Conservation (phyloP, 2,329 filamentous ascomycete species). For the Fusarium protoensiforme region DNA sequence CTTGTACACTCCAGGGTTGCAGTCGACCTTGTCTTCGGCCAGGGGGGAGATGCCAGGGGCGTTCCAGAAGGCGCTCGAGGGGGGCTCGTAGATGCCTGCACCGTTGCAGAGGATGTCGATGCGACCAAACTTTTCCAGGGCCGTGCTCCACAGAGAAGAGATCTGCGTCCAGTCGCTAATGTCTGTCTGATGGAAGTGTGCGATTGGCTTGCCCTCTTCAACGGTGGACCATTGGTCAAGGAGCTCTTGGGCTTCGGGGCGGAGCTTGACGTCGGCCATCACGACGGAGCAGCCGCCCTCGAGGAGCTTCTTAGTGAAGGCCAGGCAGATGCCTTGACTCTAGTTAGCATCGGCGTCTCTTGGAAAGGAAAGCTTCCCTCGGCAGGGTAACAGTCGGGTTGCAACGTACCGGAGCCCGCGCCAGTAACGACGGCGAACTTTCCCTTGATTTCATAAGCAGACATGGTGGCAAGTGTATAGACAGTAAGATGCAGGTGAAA, state of each 20-base stretch:
- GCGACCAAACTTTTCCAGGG: constrained; percentile 60
- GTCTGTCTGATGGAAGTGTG: constrained; percentile 40
- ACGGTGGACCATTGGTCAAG: background rate
- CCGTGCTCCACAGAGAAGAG: constrained; percentile 38
- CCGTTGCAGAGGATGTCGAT: constrained; percentile 72
- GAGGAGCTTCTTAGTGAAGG: constrained; percentile 1
- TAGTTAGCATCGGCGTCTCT: background rate
- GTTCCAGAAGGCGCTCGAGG: constrained; percentile 42
- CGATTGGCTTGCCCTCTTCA: background rate
- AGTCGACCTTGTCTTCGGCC: constrained; percentile 33
- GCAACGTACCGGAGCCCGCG: constrained; percentile 13
- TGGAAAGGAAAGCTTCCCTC: background rate
- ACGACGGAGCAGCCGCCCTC: background rate
- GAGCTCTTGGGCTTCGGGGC: constrained; percentile 5
- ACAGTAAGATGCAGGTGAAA: background rate
- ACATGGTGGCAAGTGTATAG: background rate
- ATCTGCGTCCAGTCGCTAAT: constrained; percentile 43
- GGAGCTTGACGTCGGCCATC: constrained; percentile 4
- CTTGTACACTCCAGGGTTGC: constrained; percentile 33
- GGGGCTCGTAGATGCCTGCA: constrained; percentile 61
- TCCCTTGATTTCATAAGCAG: constrained; percentile 8
- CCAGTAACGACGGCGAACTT: constrained; percentile 24
- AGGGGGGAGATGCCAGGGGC: constrained; percentile 36
- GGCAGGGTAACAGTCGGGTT: background rate
- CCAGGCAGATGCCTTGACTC: constrained; percentile 10